Percentiles rank a stretch among this genome's conserved stretches.
These are phyloP conservation scores for Pelargonium cotyledonis DNA, from an alignment of 441 rosid genomes.

Conservation along the genomic window DNA sequence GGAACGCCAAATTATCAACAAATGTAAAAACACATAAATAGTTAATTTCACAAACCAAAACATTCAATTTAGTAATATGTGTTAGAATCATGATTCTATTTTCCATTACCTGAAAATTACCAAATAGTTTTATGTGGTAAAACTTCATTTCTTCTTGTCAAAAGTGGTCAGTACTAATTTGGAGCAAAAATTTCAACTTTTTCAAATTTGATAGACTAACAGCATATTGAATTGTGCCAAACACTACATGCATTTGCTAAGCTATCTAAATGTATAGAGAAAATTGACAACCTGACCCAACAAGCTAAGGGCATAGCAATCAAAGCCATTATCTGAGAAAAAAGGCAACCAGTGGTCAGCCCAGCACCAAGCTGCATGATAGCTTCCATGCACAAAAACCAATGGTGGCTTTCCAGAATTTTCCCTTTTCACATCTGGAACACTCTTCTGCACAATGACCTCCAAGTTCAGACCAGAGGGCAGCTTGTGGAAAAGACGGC, in stretches of 20 bases:
- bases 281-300: slow-evolving; percentile 57
- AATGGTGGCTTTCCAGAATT: slow-evolving; percentile 41
- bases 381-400: slow-evolving; percentile 84
- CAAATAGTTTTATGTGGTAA: no score
- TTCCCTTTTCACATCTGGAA: slow-evolving; percentile 3
- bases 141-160: no score
- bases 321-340: slow-evolving; percentile 69
- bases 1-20: slow-evolving; percentile 15
- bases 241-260: no score
- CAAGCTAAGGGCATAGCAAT: slow-evolving; percentile 75
- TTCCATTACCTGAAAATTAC: no score
- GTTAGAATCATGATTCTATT: no score
- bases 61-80: no score
- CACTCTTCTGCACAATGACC: slow-evolving; percentile 59
- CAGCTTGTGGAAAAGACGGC: slow-evolving; percentile 61
- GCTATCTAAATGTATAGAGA: not conserved
- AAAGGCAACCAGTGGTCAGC: slow-evolving; percentile 86
- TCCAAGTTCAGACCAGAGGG: slow-evolving; percentile 78
- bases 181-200: no score
- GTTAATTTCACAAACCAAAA: not conserved
- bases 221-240: no score
- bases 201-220: no score
- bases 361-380: slow-evolving; percentile 97
- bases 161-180: no score
- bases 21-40: slow-evolving; percentile 13